Percentiles rank a stretch among this genome's conserved stretches.
Conservation (phyloP, 352 stramenopile species). For the Blastocystis sp. region DNA sequence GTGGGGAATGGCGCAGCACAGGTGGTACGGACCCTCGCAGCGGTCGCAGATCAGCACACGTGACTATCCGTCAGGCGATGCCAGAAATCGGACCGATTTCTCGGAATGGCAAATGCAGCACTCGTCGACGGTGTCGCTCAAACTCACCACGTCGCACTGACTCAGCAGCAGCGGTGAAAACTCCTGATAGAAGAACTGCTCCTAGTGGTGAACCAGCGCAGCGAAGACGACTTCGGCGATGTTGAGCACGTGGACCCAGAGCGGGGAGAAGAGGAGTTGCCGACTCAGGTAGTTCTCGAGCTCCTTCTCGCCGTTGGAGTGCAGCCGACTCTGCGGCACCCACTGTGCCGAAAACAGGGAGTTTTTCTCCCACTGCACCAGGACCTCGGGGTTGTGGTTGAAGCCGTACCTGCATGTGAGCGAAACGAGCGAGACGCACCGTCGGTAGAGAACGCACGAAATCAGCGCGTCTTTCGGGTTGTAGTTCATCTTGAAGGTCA, state of each 20-base stretch:
- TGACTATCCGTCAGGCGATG: neutral
- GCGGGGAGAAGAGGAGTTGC: conserved; percentile 38
- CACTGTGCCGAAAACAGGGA: conserved; percentile 29
- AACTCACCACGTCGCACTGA: neutral
- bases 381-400: conserved; percentile 25
- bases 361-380: conserved; percentile 15
- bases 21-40: conserved; percentile 40
- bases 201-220: neutral
- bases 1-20: neutral
- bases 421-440: neutral
- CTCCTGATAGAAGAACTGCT: conserved; percentile 68
- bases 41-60: conserved; percentile 20
- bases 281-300: conserved; percentile 4
- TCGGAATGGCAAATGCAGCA: conserved; percentile 31
- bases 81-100: neutral
- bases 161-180: conserved; percentile 32
- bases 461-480: conserved; percentile 54
- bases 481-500: conserved; percentile 6
- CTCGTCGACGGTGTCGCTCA: conserved; percentile 29
- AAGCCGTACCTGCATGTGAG: conserved; percentile 7
- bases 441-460: conserved; percentile 38
- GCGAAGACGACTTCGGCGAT: conserved; percentile 10
- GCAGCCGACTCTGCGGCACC: conserved; percentile 36
- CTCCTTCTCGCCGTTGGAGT: conserved; percentile 36
- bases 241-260: conserved; percentile 29